Base-by-base conservation (phyloP, 192 early-diverging fungal genomes). In the Gaertneriomyces sp. region DNA sequence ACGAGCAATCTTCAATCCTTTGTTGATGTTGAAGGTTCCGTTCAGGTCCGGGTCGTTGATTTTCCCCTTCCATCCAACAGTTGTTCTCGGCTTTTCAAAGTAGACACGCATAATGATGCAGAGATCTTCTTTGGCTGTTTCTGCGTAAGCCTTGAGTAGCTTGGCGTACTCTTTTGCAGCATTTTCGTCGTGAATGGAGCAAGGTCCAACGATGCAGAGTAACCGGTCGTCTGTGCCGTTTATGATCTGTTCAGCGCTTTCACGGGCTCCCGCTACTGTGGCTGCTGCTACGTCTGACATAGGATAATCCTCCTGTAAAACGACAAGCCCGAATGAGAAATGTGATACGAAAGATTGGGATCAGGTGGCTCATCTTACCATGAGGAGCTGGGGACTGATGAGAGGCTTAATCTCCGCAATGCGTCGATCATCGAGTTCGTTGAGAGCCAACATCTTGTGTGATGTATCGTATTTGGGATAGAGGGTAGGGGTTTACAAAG, bases 31-130 rank as follows among this genome's bases (percentile, higher is more conserved):
- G 84, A 90, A 98, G 70, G 84, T 90, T 63, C 72, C 65, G 55
- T 82, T 82, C 55, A 86, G 69, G 52, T 76, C 41, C 1, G 85
- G 85, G 60, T 85, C 84, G 56, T 85, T 85, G 61, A 82, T 96
- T 42, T 96, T 80, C 25, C 94, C 95, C 74, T 96, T 96, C 94
- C 94, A 98, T 14, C 93, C 95, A 53, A 96, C 93, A 7, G 94
- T 96, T 3, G 95, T 96, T 63, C 95, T 81, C 44, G 95, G 95
- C 79, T 98, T 98, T 71, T 98, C 95, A 88, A 98, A 96, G 87
- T 98, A 98, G 63, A 89, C 86, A 41, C 95, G 85, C 95, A 98
- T 98, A 56, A 98, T 81, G 63, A 98, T 89, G 44, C 89, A 73
- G 56, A 98, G 70, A 12, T 94, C 92, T 52, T 85, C 86, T 58